Evolutionary conservation across 192 early-diverging fungal species (phyloP), one percentile per base, ranked within the genome.

Genomic region (Bifiguratus adelaidae): DNA sequence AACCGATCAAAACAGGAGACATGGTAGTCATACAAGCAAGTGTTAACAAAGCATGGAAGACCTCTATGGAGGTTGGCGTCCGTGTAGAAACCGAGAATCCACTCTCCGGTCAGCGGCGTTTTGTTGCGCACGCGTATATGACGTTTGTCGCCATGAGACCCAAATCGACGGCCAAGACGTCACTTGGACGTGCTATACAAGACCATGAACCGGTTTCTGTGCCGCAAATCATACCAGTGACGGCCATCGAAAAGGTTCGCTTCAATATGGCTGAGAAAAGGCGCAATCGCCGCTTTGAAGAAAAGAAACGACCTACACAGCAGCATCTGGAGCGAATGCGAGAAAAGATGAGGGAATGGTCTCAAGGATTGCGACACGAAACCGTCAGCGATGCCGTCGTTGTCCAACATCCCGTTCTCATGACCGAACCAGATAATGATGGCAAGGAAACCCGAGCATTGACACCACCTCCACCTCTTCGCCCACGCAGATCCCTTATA

Each of bases 31-130:
- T 85, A 22, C 71, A 71, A 35, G 78, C 82, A 11, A 57, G 50
- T n/a, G 76, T 85, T 19, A 85, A 86, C 36, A 63, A 68, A 37
- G 62, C 74, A 0, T 85, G 83, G 83, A 73, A 72, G 20, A 78
- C 78, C 0, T 81, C 78, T 1, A 83, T 85, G 80, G 83, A 85
- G 56, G 68, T 71, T 22, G 80, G 70, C 2, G 80, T 85, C n/a
- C 65, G 72, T 28, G 81, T 85, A 15, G 78, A 81, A 41, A 68
- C 78, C 4, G 83, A 85, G 50, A 66, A 78, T 15, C 60, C 77
- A 4, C 46, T 76, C 11, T 58, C 82, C 1, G 70, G 75, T n/a
- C 58, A 60, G 2, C 61, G 57, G 18, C 56, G 60, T 19, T 81
- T 73, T 57, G 70, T 71, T 7, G 79, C 75, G 23, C 78, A 81